A percentile compares a stretch with the other conserved stretches of the same genome.
Evolutionary conservation across 129 eudicot genomes (phyloP).

Genomic region (Centrapalus pauciflorus): DNA sequence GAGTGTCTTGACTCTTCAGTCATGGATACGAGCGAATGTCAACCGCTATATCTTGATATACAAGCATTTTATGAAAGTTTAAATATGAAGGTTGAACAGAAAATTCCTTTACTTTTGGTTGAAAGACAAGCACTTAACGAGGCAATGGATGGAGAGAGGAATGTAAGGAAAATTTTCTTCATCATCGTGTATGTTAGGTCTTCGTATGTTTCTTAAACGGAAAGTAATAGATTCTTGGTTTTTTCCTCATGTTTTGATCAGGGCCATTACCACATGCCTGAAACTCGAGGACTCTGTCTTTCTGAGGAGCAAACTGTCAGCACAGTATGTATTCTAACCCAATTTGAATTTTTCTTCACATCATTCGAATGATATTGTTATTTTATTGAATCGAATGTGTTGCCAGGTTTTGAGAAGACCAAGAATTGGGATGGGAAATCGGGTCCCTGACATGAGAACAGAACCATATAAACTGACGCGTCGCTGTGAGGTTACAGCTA

Average conservation of each 20-base stretch:
- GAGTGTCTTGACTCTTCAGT: conserved; percentile 82
- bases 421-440: conserved; percentile 49
- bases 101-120: conserved; percentile 80
- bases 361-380: neutral
- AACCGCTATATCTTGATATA: conserved; percentile 75
- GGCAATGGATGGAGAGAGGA: conserved; percentile 84
- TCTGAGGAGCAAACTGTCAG: conserved; percentile 86
- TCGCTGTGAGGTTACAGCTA: conserved; percentile 91
- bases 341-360: neutral
- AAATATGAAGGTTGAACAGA: conserved; percentile 77
- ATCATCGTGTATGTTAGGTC: neutral
- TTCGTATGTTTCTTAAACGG: neutral
- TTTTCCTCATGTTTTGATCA: conserved; percentile 12
- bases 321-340: conserved; percentile 48
- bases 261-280: conserved; percentile 90
- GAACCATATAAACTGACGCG: conserved; percentile 79
- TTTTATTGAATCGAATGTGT: neutral
- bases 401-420: conserved; percentile 62
- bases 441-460: conserved; percentile 54
- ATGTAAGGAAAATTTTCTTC: conserved; percentile 42
- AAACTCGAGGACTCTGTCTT: conserved; percentile 79
- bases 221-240: neutral
- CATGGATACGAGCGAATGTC: conserved; percentile 71
- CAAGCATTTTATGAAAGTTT: conserved; percentile 72
- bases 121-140: conserved; percentile 83